A percentile compares a stretch with the other conserved stretches of the same genome.
These are phyloP conservation scores for Flaveria linearis DNA, from an alignment of 129 eudicot species.

Conservation along the genomic window DNA sequence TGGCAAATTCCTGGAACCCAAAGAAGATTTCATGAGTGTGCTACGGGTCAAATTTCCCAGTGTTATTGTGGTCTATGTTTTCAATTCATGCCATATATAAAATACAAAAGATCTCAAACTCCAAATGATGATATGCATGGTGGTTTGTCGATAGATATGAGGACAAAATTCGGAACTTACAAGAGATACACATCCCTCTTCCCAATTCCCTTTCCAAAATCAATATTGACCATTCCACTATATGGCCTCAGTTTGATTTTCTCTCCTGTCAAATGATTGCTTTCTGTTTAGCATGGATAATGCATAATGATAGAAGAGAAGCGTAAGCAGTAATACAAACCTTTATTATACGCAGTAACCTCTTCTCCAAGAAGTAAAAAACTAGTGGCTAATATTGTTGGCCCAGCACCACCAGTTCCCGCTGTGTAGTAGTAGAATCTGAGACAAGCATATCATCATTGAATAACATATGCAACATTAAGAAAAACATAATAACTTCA, in stretches of 20 bases:
- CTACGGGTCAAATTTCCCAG: conserved; percentile 7
- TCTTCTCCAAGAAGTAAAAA: conserved; percentile 96
- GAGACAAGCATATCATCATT: conserved; percentile 28
- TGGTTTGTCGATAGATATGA: conserved; percentile 16
- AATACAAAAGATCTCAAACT: not conserved
- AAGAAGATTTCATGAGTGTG: not conserved
- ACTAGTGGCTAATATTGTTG: conserved; percentile 94
- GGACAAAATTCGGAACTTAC: conserved; percentile 50
- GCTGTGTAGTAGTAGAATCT: conserved; percentile 95
- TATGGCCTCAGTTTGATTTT: conserved; percentile 77
- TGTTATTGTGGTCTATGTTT: not conserved
- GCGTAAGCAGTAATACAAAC: conserved; percentile 35
- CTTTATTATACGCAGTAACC: conserved; percentile 80
- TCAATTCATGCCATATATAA: not conserved
- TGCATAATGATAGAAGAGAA: conserved; percentile 4
- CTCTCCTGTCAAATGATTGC: conserved; percentile 52
- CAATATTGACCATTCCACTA: conserved; percentile 84
- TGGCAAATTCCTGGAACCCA: conserved; percentile 72
- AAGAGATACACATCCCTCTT: conserved; percentile 86
- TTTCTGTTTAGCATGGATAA: conserved; percentile 24
- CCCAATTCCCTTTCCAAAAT: conserved; percentile 87
- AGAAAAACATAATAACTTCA: not conserved
- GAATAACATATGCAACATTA: conserved; percentile 4
- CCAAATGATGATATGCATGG: not conserved
- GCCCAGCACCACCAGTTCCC: conserved; percentile 98